Conservation (phyloP, 371 early-diverging fungal genomes). For the Syncephalis plumigaleata region DNA sequence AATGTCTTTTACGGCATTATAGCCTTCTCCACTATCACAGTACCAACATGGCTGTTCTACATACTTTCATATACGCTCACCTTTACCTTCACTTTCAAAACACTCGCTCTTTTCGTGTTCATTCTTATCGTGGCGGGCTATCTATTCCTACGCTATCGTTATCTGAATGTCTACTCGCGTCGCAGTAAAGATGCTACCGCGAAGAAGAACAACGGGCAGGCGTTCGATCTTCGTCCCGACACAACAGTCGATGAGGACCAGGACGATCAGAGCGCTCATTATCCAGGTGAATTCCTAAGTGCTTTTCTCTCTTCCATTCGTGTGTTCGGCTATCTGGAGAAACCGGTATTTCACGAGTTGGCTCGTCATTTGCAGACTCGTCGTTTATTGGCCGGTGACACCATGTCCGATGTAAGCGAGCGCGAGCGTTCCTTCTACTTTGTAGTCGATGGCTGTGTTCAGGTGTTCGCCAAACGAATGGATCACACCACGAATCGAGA, state of each 20-base stretch:
- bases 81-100: slow-evolving; percentile 34
- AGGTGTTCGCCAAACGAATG: slow-evolving; percentile 35
- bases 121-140: slow-evolving; percentile 21
- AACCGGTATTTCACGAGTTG: slow-evolving; percentile 90
- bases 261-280: slow-evolving; percentile 14
- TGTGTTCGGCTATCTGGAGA: slow-evolving; percentile 93
- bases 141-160: slow-evolving; percentile 44
- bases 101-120: slow-evolving; percentile 23
- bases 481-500: slow-evolving; percentile 12
- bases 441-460: slow-evolving; percentile 87
- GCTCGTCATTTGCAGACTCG: slow-evolving; percentile 74
- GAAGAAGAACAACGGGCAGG: too few species aligned
- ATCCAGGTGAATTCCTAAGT: slow-evolving; percentile 69
- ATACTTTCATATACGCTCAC: slow-evolving; percentile 44
- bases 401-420: slow-evolving; percentile 53
- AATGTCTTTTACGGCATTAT: neutral
- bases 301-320: slow-evolving; percentile 78
- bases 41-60: slow-evolving; percentile 18
- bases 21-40: neutral
- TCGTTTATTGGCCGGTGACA: slow-evolving; percentile 70
- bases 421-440: slow-evolving; percentile 74
- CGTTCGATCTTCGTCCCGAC: slow-evolving; percentile 66
- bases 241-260: slow-evolving; percentile 28
- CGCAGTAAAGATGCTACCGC: too few species aligned
- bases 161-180: slow-evolving; percentile 53